phyloP scores from a whole-genome alignment of 306 rosid genomes.

The Sphenostylis stenocarpa region DNA sequence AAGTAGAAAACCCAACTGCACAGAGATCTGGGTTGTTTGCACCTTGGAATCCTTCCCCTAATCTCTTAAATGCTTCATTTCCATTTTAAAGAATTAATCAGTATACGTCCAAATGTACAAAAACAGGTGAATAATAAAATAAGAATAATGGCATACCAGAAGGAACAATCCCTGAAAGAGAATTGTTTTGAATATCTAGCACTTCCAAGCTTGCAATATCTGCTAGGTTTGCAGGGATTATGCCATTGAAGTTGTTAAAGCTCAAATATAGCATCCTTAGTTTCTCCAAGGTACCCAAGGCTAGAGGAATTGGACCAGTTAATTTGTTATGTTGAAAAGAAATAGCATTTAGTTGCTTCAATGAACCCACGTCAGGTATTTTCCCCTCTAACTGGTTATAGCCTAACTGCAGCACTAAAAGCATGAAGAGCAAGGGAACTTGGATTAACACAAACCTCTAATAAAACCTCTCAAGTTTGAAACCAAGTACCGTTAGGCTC shows the following conservation, averaged over 20 bases:
- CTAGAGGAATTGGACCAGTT: conserved; percentile 57
- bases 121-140: neutral
- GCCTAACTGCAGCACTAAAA: conserved; percentile 73
- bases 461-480: neutral
- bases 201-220: conserved; percentile 44
- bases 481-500: neutral
- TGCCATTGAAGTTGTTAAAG: conserved; percentile 60
- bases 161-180: conserved; percentile 67
- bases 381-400: conserved; percentile 69
- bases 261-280: conserved; percentile 69
- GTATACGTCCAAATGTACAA: conserved; percentile 6
- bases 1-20: conserved; percentile 59
- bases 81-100: conserved; percentile 31
- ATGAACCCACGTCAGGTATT: conserved; percentile 59
- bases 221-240: conserved; percentile 56
- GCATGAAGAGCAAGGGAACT: neutral
- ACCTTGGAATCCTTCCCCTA: conserved; percentile 57
- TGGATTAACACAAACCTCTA: conserved; percentile 21
- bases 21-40: conserved; percentile 68
- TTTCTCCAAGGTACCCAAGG: conserved; percentile 50
- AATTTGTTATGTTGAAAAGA: conserved; percentile 65
- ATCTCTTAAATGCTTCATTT: conserved; percentile 55
- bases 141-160: conserved; percentile 51
- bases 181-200: conserved; percentile 66
- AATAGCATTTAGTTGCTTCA: conserved; percentile 56